These are phyloP conservation scores for Coniosporium apollinis DNA, from an alignment of 495 filamentous ascomycete species.

Conservation along the genomic window DNA sequence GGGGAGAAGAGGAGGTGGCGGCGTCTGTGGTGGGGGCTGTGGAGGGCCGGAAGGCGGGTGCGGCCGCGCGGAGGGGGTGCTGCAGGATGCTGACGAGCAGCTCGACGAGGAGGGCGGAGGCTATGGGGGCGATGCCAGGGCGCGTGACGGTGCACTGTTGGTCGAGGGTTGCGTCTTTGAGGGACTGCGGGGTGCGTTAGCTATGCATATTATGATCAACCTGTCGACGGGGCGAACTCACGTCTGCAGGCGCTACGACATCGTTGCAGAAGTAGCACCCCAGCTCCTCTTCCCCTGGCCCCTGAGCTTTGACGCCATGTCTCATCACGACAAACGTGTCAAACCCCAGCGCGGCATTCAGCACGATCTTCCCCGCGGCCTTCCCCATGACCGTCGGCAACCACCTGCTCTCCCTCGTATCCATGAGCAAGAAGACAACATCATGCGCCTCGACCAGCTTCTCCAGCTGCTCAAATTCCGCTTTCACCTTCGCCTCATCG, in stretches of 20 bases:
- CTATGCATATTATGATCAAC: background rate
- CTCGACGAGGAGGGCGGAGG: conserved; percentile 84
- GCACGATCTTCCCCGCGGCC: conserved; percentile 75
- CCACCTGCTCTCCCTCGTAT: conserved; percentile 88
- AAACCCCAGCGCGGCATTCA: conserved; percentile 93
- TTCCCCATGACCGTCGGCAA: conserved; percentile 97
- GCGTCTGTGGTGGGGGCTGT: conserved; percentile 27
- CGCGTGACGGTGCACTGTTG: conserved; percentile 97
- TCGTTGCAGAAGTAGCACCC: conserved; percentile 99
- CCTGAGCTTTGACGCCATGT: conserved; percentile 44
- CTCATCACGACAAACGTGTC: conserved; percentile 96
- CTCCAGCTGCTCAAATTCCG: conserved; percentile 59
- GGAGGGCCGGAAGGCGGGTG: conserved; percentile 31
- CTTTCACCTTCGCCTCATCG: conserved; percentile 41
- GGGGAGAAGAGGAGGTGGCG: conserved; percentile 8
- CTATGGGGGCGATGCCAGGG: conserved; percentile 79
- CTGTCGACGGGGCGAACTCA: conserved; percentile 45
- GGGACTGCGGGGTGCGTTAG: conserved; percentile 37
- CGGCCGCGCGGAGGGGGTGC: conserved; percentile 46
- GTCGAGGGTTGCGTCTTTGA: conserved; percentile 86
- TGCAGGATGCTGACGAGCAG: conserved; percentile 75
- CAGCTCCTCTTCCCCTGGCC: conserved; percentile 41
- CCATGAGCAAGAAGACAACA: conserved; percentile 88
- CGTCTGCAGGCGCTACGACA: conserved; percentile 86
- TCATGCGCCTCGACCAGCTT: conserved; percentile 74